Evolutionary conservation across 177 flowering plant species (phyloP), one percentile per base, ranked within the genome.

Genomic region (Telopea speciosissima): DNA sequence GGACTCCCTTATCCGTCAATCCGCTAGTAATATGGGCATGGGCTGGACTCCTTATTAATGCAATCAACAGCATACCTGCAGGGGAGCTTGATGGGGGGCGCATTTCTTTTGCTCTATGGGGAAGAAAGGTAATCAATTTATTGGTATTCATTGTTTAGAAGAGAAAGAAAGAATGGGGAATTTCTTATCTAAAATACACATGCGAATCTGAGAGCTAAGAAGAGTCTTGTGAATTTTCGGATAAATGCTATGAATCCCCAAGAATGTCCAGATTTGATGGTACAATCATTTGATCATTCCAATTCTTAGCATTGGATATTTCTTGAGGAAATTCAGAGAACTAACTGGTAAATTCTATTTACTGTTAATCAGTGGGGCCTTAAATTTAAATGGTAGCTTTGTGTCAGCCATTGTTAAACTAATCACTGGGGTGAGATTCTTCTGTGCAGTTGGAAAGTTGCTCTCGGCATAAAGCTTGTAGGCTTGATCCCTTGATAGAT

Each of bases 31-130:
- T 92, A 76, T 95, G 98, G 97, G 94, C 99, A 58, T 95, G 97
- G 99, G 93, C 96, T 69, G 97, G 97, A 70, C 97, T 95, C 73
- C 88, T 95, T 31, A 92, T 95, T 52, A 95, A 95, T 82, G 97
- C 95, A 68, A 89, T 95, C 77, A 92, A 95, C 81, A 92, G 99
- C 83, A 91, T 95, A 74, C 99, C 98, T 76, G 99, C 98, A 0
- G 99, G 98, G 75, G 99, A 92, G 82, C 90, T 92, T 70, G 98
- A 95, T 78, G 98, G 97, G 26, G 99, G 99, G 1, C 85, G 97
- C 58, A 89, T 95, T 67, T 75, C 97, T 68, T 90, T 92, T 76
- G 84, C 99, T 22, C 77, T 95, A 61, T 95, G 96, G 96, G 99
- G 99, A 73, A 85, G 99, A 81, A 95, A 95, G 96, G 97, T 95